These are phyloP conservation scores for Colletotrichum tamarilloi DNA, from an alignment of 2,329 filamentous ascomycete species.

Conservation along the genomic window DNA sequence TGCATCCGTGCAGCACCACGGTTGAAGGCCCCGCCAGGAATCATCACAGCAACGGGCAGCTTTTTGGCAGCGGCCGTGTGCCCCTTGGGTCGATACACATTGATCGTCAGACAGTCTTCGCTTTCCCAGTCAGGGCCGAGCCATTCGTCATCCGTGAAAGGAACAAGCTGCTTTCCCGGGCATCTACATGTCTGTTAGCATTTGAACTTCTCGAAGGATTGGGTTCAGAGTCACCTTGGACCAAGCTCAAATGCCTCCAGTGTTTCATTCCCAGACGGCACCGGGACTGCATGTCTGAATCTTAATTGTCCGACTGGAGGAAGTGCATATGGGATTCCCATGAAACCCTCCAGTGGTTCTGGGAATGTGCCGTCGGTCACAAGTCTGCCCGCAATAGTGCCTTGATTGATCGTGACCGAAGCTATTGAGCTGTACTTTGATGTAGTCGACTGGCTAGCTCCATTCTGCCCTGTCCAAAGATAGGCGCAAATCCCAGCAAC, in stretches of 20 bases:
- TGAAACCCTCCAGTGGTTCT: slow-evolving; percentile 51
- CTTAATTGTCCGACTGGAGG: slow-evolving; percentile 55
- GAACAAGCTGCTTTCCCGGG: slow-evolving; percentile 44
- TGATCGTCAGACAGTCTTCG: slow-evolving; percentile 66
- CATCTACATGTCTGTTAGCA: slow-evolving; percentile 39
- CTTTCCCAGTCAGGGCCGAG: slow-evolving; percentile 46
- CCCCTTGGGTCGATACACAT: slow-evolving; percentile 57
- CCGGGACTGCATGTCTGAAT: slow-evolving; percentile 50
- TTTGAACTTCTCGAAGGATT: neutral
- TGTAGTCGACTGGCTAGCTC: neutral
- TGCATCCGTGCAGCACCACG: slow-evolving; percentile 51
- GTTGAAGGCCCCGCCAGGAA: slow-evolving; percentile 46
- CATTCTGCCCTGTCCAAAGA: neutral
- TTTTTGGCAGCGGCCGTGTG: slow-evolving; percentile 40
- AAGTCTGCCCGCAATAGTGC: slow-evolving; percentile 44
- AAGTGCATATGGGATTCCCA: slow-evolving; percentile 59
- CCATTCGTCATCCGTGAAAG: slow-evolving; percentile 44
- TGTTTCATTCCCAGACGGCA: slow-evolving; percentile 41
- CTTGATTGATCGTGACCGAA: slow-evolving; percentile 45
- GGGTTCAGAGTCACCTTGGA: slow-evolving; percentile 29
- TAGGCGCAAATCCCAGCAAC: neutral
- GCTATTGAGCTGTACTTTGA: neutral
- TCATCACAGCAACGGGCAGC: slow-evolving; percentile 64
- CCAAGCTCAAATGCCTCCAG: slow-evolving; percentile 41
- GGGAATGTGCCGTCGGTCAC: slow-evolving; percentile 44